phyloP scores from a whole-genome alignment of 164 flowering plant genomes.

The Liquidambar formosana region DNA sequence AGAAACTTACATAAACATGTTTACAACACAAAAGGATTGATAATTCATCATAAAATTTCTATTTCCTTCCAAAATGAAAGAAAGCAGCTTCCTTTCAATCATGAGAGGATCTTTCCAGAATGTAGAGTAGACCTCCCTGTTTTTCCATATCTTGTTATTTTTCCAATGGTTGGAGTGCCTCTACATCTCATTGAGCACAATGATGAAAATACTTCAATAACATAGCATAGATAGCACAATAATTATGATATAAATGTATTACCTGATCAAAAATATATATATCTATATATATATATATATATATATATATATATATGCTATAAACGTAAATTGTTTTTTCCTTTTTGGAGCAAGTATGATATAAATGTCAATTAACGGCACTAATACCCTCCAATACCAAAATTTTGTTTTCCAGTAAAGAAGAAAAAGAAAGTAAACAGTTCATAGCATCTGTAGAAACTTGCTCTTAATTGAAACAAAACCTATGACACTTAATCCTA shows the following conservation, averaged over 20 bases:
- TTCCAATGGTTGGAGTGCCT: background rate
- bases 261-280: no score
- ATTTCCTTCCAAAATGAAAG: background rate
- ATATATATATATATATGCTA: no score
- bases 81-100: background rate
- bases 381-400: background rate
- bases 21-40: background rate
- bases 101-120: background rate
- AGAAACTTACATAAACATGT: background rate
- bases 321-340: no score
- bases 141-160: background rate
- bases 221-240: background rate
- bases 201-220: no score
- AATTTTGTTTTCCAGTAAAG: no score
- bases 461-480: no score
- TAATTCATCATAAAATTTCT: background rate
- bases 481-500: no score
- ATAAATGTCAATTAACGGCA: background rate
- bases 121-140: background rate
- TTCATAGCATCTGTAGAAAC: no score
- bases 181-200: background rate
- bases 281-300: no score
- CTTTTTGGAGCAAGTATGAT: no score
- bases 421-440: no score
- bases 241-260: no score